Evolutionary conservation across 345 rosid genomes (phyloP).

Genomic region (Melastoma malabathricum): DNA sequence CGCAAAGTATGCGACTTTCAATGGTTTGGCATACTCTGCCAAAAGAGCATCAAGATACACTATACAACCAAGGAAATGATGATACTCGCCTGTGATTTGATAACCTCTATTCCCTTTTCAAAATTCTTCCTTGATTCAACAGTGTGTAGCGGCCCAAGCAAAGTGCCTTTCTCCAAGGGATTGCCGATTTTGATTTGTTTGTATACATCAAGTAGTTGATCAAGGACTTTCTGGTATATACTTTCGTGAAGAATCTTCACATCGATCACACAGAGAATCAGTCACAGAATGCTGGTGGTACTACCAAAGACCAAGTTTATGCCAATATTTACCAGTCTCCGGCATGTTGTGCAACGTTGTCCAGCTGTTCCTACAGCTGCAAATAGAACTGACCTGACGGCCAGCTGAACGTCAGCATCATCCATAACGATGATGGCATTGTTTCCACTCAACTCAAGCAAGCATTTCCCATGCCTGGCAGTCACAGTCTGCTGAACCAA

Average conservation of each 20-base stretch:
- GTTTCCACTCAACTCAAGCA: slow-evolving; percentile 94
- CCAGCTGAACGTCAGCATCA: slow-evolving; percentile 77
- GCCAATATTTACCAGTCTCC: slow-evolving; percentile 64
- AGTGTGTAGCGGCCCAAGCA: slow-evolving; percentile 86
- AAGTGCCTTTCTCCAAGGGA: slow-evolving; percentile 72
- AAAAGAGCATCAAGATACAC: too few relatives aligned
- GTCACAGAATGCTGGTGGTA: not conserved
- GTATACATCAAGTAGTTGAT: slow-evolving; percentile 62
- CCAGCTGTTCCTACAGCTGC: slow-evolving; percentile 99
- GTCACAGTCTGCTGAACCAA: slow-evolving; percentile 70
- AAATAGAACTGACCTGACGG: slow-evolving; percentile 74
- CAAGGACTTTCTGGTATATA: slow-evolving; percentile 51
- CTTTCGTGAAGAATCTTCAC: slow-evolving; percentile 80
- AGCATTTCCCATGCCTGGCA: slow-evolving; percentile 76
- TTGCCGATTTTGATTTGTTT: slow-evolving; percentile 85
- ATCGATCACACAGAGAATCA: slow-evolving; percentile 10
- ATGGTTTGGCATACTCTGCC: not conserved
- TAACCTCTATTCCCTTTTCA: slow-evolving; percentile 66
- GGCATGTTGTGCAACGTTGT: slow-evolving; percentile 97
- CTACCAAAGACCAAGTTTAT: not conserved
- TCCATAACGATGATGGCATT: slow-evolving; percentile 91
- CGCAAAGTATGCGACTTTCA: too few relatives aligned
- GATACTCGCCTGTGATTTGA: slow-evolving; percentile 68
- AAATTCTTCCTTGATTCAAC: slow-evolving; percentile 58
- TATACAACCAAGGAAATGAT: not conserved